A percentile compares a stretch with the other conserved stretches of the same genome.
phyloP scores from a whole-genome alignment of 1,139 yeast species.

The Suhomyces bribrorum region DNA sequence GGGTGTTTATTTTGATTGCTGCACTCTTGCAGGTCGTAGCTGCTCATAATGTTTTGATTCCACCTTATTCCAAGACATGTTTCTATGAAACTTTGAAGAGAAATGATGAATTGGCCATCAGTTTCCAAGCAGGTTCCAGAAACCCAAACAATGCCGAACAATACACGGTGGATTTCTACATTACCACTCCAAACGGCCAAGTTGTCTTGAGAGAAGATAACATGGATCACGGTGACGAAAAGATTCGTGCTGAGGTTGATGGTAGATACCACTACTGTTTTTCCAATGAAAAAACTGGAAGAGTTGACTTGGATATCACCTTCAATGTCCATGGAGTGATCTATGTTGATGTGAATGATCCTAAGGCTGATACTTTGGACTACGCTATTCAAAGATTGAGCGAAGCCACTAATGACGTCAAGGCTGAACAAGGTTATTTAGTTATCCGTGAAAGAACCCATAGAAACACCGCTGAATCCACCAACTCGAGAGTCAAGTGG shows the following conservation, averaged over 20 bases:
- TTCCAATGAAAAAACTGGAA: conserved; percentile 75
- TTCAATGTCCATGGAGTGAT: conserved; percentile 94
- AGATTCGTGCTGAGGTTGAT: conserved; percentile 58
- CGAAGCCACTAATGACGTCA: conserved; percentile 80
- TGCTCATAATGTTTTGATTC: conserved; percentile 82
- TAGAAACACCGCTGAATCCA: conserved; percentile 97
- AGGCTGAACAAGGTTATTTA: conserved; percentile 89
- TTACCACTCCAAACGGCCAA: conserved; percentile 62
- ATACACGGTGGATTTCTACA: conserved; percentile 71
- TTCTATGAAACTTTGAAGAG: conserved; percentile 79
- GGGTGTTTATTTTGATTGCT: conserved; percentile 11
- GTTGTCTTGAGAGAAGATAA: conserved; percentile 51
- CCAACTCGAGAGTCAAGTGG: conserved; percentile 96
- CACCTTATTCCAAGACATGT: conserved; percentile 87
- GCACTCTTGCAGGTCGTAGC: conserved; percentile 21
- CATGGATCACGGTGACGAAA: conserved; percentile 80
- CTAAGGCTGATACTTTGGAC: conserved; percentile 80
- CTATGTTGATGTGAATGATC: conserved; percentile 82
- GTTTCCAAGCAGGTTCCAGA: conserved; percentile 94
- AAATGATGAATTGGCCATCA: conserved; percentile 84
- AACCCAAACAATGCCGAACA: conserved; percentile 78
- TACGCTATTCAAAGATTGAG: conserved; percentile 77
- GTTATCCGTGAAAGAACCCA: conserved; percentile 96
- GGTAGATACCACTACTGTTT: conserved; percentile 92
- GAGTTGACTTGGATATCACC: conserved; percentile 85